Base-by-base conservation (phyloP, 2,329 filamentous ascomycete species). In the Calonectria hongkongensis region DNA sequence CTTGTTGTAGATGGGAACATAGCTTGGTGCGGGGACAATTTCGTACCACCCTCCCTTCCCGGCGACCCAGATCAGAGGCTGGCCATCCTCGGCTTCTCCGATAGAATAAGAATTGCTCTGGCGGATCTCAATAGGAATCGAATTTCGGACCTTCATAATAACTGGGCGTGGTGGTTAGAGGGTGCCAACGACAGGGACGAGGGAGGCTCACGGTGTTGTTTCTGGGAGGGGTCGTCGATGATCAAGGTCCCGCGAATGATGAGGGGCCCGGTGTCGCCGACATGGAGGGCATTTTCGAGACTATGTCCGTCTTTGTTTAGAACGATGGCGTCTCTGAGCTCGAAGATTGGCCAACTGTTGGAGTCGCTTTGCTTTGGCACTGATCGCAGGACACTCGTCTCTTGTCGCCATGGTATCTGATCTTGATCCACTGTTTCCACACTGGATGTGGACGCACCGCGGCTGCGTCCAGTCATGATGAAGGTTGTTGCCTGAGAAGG, bases 11-110 rank as follows among this genome's bases (percentile, higher is more conserved):
- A 90, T 90, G 7, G 83, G 77, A 64, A 84, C 83, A 81, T 94
- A 95, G 2, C 84, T 81, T 12, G 85, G 79, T n/a, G 89, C 85
- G 1, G 94, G 92, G 39, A 85, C 85, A 50, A 95, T 88, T 79
- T 92, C 89, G 80, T 91, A 94, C 92, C 93, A 95, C 54, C 92
- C 93, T 15, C 91, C 89, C 67, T 86, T 79, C 43, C 82, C 82
- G 1, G 79, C 77, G 1, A 92, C 91, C 93, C 93, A 95, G 36
- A 94, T 85, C n/a, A 89, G 86, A 4, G 90, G 87, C 21, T 87
- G 85, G 0, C 87, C 87, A 64, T 89, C 88, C 16, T 85, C 80
- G 30, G 84, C 84, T 51, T 85, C 84, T 58, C 89, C 89, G 39
- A 93, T 90, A 15, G 91, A 89, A 78, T 89, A 91, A 39, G 80